Evolutionary conservation across 495 filamentous ascomycete species (phyloP), one percentile per base, ranked within the genome.

Genomic region (Margaritispora aquatica): DNA sequence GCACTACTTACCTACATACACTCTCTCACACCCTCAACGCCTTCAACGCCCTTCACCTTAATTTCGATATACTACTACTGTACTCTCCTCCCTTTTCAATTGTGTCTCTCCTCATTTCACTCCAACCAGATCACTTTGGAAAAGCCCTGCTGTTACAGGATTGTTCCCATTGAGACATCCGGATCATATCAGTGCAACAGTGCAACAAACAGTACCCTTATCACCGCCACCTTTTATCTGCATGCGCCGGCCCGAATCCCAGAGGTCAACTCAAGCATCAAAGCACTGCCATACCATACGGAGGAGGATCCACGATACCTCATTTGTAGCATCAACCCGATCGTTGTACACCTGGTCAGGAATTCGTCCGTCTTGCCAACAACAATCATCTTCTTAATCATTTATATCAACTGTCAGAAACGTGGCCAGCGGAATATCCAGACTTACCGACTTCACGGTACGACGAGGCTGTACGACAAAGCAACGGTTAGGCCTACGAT

Each of bases 391-490:
- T 36, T 49, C 54, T 54, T 24, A 47, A 50, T 52, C 47, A 7
- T 22, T 23, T 17, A 2, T n/a, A 55, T 52, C 49, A 57, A 3
- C 54, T 29, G 36, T 44, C 19, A 46, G 54, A 36, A 52, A 54
- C 60, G 36, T 63, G 56, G 24, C 50, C n/a, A 17, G 38, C 54
- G 51, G 44, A 26, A 29, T 2, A 17, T 26, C 20, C 26, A 46
- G 38, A 50, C 4, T 2, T 50, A 24, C 47, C 24, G 3, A 13
- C 5, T 24, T 23, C 47, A 24, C 20, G 23, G 47, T 50, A 27
- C 54, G n/a, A 38, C 57, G 50, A 60, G 57, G 58, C 58, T 61
- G 62, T 58, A 49, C 26, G 1, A 63, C 55, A 46, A 41, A 58
- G 29, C 29, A 13, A 41, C 53, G 23, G 36, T 21, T 57, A 57